A percentile compares a stretch with the other conserved stretches of the same genome.
These are phyloP conservation scores for Colletotrichum musicola DNA, from an alignment of 2,329 filamentous ascomycete species.

Conservation along the genomic window DNA sequence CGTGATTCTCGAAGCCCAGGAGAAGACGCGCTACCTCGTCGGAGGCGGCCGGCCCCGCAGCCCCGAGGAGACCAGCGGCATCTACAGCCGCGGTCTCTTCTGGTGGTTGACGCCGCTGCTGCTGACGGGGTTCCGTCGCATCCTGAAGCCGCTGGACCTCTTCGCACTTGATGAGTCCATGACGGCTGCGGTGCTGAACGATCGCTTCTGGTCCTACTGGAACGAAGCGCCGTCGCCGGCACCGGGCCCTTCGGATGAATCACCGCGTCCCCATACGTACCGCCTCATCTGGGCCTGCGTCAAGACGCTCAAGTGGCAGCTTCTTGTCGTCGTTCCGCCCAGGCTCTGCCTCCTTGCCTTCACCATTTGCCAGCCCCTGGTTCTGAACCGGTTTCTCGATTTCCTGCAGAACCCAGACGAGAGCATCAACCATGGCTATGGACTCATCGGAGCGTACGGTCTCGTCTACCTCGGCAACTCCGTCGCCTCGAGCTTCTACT, in stretches of 20 bases:
- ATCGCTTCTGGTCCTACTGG: constrained; percentile 49
- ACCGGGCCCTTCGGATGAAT: not conserved
- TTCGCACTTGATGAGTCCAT: constrained; percentile 49
- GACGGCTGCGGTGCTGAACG: constrained; percentile 45
- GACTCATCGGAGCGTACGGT: constrained; percentile 56
- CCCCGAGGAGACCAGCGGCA: constrained; percentile 53
- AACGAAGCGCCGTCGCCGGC: constrained; percentile 42
- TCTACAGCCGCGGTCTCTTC: constrained; percentile 52
- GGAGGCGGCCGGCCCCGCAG: constrained; percentile 45
- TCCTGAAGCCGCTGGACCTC: constrained; percentile 51
- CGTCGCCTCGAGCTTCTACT: constrained; percentile 44
- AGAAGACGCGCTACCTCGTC: constrained; percentile 52
- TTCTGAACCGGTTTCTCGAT: constrained; percentile 50
- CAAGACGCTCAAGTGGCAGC: constrained; percentile 45
- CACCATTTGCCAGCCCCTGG: constrained; percentile 52
- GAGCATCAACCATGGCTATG: constrained; percentile 48
- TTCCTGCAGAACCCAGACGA: constrained; percentile 46
- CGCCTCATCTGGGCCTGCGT: constrained; percentile 47
- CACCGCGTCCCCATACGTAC: constrained; percentile 28
- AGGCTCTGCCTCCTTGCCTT: constrained; percentile 50
- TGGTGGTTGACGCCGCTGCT: constrained; percentile 53
- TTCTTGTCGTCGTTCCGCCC: constrained; percentile 48
- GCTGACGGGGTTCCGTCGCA: constrained; percentile 47
- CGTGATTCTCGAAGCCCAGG: constrained; percentile 53
- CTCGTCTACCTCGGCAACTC: constrained; percentile 58